phyloP scores from a whole-genome alignment of 805 yeast species.

The Candida saitoana region DNA sequence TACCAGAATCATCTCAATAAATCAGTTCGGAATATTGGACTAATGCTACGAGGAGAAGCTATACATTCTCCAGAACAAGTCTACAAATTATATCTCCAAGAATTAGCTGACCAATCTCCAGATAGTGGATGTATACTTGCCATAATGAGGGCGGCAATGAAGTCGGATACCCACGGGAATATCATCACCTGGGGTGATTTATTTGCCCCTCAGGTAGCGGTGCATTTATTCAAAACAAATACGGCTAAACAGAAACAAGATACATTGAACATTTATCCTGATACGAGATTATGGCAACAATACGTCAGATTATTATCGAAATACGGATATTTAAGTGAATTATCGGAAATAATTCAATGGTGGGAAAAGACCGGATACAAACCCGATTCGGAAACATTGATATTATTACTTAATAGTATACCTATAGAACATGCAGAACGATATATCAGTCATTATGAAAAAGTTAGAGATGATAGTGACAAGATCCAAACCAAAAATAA shows the following conservation, averaged over 20 bases:
- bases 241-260: slow-evolving; percentile 13
- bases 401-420: slow-evolving; percentile 33
- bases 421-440: slow-evolving; percentile 36
- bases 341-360: slow-evolving; percentile 49
- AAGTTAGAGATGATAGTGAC: slow-evolving; percentile 16
- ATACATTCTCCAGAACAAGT: slow-evolving; percentile 23
- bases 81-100: slow-evolving; percentile 25
- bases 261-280: slow-evolving; percentile 33
- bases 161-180: slow-evolving; percentile 11
- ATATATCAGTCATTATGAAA: slow-evolving; percentile 33
- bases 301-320: slow-evolving; percentile 50
- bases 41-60: slow-evolving; percentile 36
- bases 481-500: background rate
- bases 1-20: slow-evolving; percentile 20
- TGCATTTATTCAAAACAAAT: slow-evolving; percentile 51
- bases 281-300: slow-evolving; percentile 44
- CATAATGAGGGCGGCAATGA: slow-evolving; percentile 47
- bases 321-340: slow-evolving; percentile 45
- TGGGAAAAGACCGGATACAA: slow-evolving; percentile 46
- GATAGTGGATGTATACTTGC: slow-evolving; percentile 35
- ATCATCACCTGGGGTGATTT: slow-evolving; percentile 45
- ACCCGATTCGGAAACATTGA: slow-evolving; percentile 40
- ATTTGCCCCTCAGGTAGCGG: slow-evolving; percentile 58
- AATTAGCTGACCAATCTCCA: slow-evolving; percentile 20
- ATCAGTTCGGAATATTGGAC: slow-evolving; percentile 26